Conservation (phyloP, 257 asterid genomes). For the Ophiorrhiza pumila region DNA sequence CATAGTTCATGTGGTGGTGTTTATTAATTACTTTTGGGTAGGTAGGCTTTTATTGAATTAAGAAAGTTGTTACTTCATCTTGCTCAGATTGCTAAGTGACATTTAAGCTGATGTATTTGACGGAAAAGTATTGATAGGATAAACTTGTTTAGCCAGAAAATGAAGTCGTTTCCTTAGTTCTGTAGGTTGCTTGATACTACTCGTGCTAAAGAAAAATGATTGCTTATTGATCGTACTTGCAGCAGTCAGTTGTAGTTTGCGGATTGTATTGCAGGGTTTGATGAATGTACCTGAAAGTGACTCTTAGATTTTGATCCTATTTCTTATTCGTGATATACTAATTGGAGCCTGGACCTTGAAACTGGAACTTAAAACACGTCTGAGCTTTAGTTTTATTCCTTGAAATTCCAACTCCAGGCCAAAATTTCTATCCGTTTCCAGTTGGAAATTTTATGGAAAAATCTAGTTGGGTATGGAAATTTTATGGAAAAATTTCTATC, state of each 20-base stretch:
- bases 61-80: neutral
- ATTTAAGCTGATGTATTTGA: neutral
- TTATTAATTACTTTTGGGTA: too few species aligned
- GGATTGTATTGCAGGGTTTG: neutral
- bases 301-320: neutral
- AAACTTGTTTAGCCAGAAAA: neutral
- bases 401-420: neutral
- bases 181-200: neutral
- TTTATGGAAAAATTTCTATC: too few species aligned
- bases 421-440: neutral
- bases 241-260: neutral
- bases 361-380: neutral
- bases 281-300: neutral
- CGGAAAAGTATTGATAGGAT: neutral
- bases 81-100: neutral
- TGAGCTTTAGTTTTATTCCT: neutral
- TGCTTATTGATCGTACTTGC: neutral
- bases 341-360: neutral
- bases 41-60: neutral
- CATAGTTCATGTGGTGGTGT: neutral
- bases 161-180: too few species aligned
- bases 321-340: neutral
- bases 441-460: neutral
- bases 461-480: neutral
- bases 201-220: neutral